Percentiles rank a stretch among this genome's conserved stretches.
Evolutionary conservation across 108 stramenopile genomes (phyloP).

Genomic region (Skeletonema potamos): DNA sequence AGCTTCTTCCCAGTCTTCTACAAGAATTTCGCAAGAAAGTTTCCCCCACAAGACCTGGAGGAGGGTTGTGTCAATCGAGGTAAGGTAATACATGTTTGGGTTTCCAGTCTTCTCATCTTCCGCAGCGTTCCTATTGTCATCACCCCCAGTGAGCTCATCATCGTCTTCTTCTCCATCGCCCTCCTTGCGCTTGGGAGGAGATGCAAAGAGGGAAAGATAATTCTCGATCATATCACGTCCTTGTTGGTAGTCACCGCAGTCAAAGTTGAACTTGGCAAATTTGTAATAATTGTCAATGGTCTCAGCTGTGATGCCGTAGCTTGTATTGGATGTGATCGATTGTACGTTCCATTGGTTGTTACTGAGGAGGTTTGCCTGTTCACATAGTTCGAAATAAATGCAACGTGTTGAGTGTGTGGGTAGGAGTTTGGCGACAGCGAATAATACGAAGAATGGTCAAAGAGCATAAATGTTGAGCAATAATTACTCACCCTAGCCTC

Average conservation of each 20-base stretch:
- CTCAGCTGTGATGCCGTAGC: constrained; percentile 67
- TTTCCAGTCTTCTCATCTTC: constrained; percentile 71
- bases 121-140: constrained; percentile 13
- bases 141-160: constrained; percentile 31
- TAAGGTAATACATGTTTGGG: constrained; percentile 80
- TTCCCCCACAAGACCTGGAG: constrained; percentile 92
- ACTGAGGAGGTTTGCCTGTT: constrained; percentile 65
- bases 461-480: constrained; percentile 1
- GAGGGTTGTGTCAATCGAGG: constrained; percentile 58
- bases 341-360: constrained; percentile 80
- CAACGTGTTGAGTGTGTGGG: background rate
- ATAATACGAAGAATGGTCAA: background rate
- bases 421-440: background rate
- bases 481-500: constrained; percentile 68
- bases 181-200: constrained; percentile 56
- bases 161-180: constrained; percentile 61
- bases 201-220: constrained; percentile 82
- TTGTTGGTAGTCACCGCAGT: constrained; percentile 90
- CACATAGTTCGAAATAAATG: background rate
- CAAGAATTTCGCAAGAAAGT: constrained; percentile 88
- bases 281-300: constrained; percentile 75
- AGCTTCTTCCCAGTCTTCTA: constrained; percentile 91
- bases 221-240: constrained; percentile 80
- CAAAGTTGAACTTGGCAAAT: constrained; percentile 92
- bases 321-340: constrained; percentile 47